Evolutionary conservation across 2,329 filamentous ascomycete genomes (phyloP).

Genomic region (Colletotrichum simmondsii): DNA sequence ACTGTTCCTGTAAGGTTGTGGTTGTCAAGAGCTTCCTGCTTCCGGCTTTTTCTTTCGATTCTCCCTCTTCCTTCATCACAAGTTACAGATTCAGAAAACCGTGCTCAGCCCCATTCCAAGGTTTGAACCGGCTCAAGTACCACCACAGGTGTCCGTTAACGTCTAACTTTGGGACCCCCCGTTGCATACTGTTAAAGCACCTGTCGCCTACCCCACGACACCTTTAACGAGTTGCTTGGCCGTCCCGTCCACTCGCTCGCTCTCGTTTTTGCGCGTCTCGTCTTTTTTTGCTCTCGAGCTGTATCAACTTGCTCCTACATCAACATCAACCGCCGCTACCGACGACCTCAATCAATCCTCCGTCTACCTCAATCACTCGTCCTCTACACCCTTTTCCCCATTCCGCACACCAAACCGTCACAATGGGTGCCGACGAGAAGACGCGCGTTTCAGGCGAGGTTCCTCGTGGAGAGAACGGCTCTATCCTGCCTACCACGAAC

Average conservation of each 20-base stretch:
- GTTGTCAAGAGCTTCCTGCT: not conserved
- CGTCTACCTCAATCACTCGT: not conserved
- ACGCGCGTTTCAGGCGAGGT: slow-evolving; percentile 84
- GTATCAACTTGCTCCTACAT: slow-evolving; percentile 17
- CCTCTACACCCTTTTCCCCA: not conserved
- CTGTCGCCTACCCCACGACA: slow-evolving; percentile 33
- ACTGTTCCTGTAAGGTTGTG: slow-evolving; percentile 12
- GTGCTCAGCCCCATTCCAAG: slow-evolving; percentile 13
- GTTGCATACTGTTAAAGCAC: slow-evolving; percentile 36
- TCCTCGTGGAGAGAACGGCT: slow-evolving; percentile 67
- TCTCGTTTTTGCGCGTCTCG: slow-evolving; percentile 27
- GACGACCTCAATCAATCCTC: slow-evolving; percentile 1
- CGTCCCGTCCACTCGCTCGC: slow-evolving; percentile 37
- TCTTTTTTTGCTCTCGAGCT: slow-evolving; percentile 14
- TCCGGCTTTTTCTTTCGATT: slow-evolving; percentile 10
- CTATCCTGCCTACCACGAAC: slow-evolving; percentile 83
- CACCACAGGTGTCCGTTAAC: slow-evolving; percentile 19
- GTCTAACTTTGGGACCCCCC: slow-evolving; percentile 31
- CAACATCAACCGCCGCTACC: slow-evolving; percentile 3
- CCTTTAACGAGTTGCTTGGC: slow-evolving; percentile 37
- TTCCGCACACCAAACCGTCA: slow-evolving; percentile 10
- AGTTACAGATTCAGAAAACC: slow-evolving; percentile 19
- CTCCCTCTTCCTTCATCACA: slow-evolving; percentile 6
- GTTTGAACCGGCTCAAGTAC: slow-evolving; percentile 16
- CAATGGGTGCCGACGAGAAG: slow-evolving; percentile 73